phyloP scores from a whole-genome alignment of 257 asterid species.

The Solanum gandarillasii region DNA sequence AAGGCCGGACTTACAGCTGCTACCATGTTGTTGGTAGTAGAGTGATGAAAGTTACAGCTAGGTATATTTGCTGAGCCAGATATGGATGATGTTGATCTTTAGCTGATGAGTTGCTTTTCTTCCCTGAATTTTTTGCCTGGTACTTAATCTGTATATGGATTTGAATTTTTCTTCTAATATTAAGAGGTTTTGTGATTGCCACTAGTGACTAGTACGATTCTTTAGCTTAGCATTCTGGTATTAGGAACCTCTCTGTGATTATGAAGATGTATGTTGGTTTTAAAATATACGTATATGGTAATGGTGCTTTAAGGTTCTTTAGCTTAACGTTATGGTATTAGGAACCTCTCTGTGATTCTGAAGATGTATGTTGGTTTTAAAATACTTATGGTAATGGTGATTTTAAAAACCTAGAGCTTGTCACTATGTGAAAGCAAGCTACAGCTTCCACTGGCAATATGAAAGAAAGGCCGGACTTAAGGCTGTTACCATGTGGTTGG shows the following conservation, averaged over 20 bases:
- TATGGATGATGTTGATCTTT: background rate
- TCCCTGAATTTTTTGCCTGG: background rate
- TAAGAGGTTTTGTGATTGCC: background rate
- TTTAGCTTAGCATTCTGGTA: background rate
- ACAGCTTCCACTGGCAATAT: constrained; percentile 42
- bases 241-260: background rate
- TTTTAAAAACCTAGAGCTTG: background rate
- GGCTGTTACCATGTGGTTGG: constrained; percentile 73
- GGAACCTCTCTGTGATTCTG: background rate
- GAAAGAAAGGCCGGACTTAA: constrained; percentile 84
- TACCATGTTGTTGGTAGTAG: constrained; percentile 75
- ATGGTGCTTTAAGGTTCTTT: background rate
- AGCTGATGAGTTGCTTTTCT: background rate
- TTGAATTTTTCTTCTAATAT: background rate
- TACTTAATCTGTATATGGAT: background rate
- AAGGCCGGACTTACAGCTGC: constrained; percentile 96
- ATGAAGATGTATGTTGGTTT: background rate
- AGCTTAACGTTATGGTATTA: background rate
- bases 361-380: background rate
- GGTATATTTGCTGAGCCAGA: constrained; percentile 75
- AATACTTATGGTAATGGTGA: background rate
- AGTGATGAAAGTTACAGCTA: constrained; percentile 39
- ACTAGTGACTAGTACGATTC: background rate
- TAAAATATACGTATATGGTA: background rate
- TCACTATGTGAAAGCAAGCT: background rate